Base-by-base conservation (phyloP, 768 basidiomycete species). In the Exidia glandulosa region DNA sequence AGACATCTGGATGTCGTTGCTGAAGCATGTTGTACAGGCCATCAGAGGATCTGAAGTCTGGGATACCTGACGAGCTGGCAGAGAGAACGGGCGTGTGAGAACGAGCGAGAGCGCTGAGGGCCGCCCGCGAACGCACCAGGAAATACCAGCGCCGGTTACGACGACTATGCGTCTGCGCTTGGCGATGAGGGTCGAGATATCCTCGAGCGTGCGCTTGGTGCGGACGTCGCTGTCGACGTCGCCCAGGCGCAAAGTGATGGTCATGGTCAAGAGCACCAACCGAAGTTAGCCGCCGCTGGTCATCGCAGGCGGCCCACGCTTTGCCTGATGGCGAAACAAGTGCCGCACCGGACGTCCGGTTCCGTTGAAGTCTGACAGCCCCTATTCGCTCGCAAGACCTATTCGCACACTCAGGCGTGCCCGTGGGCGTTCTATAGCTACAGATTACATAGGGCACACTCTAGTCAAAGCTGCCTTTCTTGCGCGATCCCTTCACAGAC, bases 131-230 rank as follows among this genome's bases (percentile, higher is more conserved):
- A 45, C 41, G 23, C 41, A 45, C 41, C 41, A 45, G 41, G 19
- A 19, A 23, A 45, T 45, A 57, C 95, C 95, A 3, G 95, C 95
- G 27, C 95, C 95, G 33, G 91, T 91, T 63, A 97, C 86, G 9
- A 95, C 83, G n/a, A 99, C 81, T 62, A 94, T 86, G 72, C 83
- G 86, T 75, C 87, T 92, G 72, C 85, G 82, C 72, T 88, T 94
- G 23, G 86, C 87, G 41, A 45, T 23, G 19, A 45, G 19, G 16
- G 41, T 19, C 9, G 41, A 10, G 41, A 45, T 45, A 19, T 45
- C 41, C 6, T 45, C 41, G 19, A 45, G 41, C 41, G 41, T 45
- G 41, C 41, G 41, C 41, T 45, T 45, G 41, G 23, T 23, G 16
- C 23, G 41, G 10, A 19, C 10, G 19, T 45, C 19, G 23, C 23